Percentiles rank a stretch among this genome's conserved stretches.
phyloP scores from a whole-genome alignment of 2,329 filamentous ascomycete species.

The Epicoccum nigrum region DNA sequence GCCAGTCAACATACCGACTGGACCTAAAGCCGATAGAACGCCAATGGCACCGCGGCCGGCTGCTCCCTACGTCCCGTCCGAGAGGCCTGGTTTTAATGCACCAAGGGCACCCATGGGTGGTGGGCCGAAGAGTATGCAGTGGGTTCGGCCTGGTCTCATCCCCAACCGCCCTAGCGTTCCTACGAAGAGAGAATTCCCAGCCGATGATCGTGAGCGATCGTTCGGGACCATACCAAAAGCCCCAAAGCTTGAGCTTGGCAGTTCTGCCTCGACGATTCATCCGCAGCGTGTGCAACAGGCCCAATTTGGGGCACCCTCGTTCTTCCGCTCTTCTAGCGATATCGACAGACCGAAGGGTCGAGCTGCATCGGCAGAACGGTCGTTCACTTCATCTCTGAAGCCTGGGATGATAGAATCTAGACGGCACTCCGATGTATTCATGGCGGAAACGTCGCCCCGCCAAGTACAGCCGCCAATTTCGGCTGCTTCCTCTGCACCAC shows the following conservation, averaged over 20 bases:
- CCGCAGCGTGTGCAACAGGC: slow-evolving; percentile 32
- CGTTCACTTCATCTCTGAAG: slow-evolving; percentile 32
- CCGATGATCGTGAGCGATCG: slow-evolving; percentile 51
- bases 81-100: slow-evolving; percentile 35
- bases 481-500: slow-evolving; percentile 39
- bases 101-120: slow-evolving; percentile 43
- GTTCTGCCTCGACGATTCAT: slow-evolving; percentile 19
- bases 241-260: slow-evolving; percentile 38
- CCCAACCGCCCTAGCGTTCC: slow-evolving; percentile 46
- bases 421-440: slow-evolving; percentile 43
- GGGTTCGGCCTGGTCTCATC: slow-evolving; percentile 50
- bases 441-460: slow-evolving; percentile 42
- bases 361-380: slow-evolving; percentile 30
- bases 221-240: slow-evolving; percentile 43
- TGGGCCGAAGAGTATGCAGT: slow-evolving; percentile 49
- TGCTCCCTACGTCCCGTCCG: slow-evolving; percentile 37
- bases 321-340: slow-evolving; percentile 25
- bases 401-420: slow-evolving; percentile 37
- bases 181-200: slow-evolving; percentile 53
- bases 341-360: slow-evolving; percentile 27
- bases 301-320: slow-evolving; percentile 32
- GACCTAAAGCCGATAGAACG: slow-evolving; percentile 47
- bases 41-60: slow-evolving; percentile 40
- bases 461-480: slow-evolving; percentile 37
- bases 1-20: slow-evolving; percentile 48